A percentile compares a stretch with the other conserved stretches of the same genome.
These are phyloP conservation scores for Melanomma pulvis-pyrius DNA, from an alignment of 495 filamentous ascomycete genomes.

Conservation along the genomic window DNA sequence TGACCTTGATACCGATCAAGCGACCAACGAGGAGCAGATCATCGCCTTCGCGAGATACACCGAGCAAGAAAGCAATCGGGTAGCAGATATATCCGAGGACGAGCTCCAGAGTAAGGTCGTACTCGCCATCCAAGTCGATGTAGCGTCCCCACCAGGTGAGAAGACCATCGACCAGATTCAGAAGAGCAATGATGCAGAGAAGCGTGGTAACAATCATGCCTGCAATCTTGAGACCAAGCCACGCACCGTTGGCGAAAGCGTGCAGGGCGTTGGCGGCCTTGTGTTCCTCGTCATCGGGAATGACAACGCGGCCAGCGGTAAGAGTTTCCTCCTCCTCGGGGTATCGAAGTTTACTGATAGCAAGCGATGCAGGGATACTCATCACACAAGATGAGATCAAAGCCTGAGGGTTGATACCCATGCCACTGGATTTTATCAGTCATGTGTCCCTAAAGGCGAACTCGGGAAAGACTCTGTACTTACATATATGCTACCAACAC, in stretches of 20 bases:
- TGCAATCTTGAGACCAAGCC: conserved; percentile 78
- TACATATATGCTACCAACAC: conserved; percentile 67
- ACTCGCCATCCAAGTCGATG: conserved; percentile 66
- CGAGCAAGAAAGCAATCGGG: conserved; percentile 81
- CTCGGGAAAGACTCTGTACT: not conserved
- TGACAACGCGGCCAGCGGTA: conserved; percentile 74
- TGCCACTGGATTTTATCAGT: conserved; percentile 40
- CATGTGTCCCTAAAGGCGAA: not conserved
- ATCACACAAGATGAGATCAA: conserved; percentile 92
- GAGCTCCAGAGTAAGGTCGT: conserved; percentile 70
- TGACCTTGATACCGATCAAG: conserved; percentile 81
- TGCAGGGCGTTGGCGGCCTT: conserved; percentile 76
- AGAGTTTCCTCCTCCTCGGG: conserved; percentile 85
- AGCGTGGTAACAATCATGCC: conserved; percentile 80
- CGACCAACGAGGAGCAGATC: conserved; percentile 75
- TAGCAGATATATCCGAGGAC: conserved; percentile 85
- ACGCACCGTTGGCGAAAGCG: conserved; percentile 84
- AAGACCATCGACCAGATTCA: conserved; percentile 74
- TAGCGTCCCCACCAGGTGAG: conserved; percentile 90
- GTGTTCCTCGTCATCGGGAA: conserved; percentile 75
- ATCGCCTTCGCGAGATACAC: conserved; percentile 67
- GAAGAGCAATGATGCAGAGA: conserved; percentile 81
- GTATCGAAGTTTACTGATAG: conserved; percentile 83
- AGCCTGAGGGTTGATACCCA: conserved; percentile 80
- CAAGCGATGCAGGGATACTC: conserved; percentile 86